phyloP scores from a whole-genome alignment of 345 rosid genomes.

The Eucalyptus regnans region DNA sequence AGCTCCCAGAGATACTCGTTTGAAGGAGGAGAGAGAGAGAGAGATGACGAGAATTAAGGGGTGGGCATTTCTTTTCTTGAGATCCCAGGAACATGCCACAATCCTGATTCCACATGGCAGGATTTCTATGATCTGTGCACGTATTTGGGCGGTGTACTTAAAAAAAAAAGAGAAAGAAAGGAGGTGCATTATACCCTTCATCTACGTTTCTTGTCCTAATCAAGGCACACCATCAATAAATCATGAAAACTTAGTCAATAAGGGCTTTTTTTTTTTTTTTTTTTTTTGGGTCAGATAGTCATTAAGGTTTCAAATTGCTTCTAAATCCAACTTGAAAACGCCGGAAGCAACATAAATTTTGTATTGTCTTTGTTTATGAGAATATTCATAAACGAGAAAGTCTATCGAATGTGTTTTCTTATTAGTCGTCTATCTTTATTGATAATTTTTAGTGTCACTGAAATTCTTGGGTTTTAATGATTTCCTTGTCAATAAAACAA shows the following conservation, averaged over 20 bases:
- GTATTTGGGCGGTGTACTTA: background rate
- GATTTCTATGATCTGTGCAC: background rate
- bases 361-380: background rate
- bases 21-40: background rate
- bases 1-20: background rate
- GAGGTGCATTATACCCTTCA: background rate
- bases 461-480: background rate
- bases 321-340: background rate
- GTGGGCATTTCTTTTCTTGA: background rate
- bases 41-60: background rate
- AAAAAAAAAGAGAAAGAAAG: background rate
- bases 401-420: background rate
- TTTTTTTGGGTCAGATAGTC: background rate
- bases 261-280: too few relatives aligned
- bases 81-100: conserved; percentile 6
- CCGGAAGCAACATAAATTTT: background rate
- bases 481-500: background rate
- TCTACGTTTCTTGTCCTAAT: background rate
- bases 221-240: background rate
- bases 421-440: background rate
- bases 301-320: background rate
- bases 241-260: background rate
- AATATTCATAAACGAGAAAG: background rate
- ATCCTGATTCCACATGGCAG: background rate
- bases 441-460: background rate